These are phyloP conservation scores for Teunomyces stri DNA, from an alignment of 805 yeast species.

Conservation along the genomic window DNA sequence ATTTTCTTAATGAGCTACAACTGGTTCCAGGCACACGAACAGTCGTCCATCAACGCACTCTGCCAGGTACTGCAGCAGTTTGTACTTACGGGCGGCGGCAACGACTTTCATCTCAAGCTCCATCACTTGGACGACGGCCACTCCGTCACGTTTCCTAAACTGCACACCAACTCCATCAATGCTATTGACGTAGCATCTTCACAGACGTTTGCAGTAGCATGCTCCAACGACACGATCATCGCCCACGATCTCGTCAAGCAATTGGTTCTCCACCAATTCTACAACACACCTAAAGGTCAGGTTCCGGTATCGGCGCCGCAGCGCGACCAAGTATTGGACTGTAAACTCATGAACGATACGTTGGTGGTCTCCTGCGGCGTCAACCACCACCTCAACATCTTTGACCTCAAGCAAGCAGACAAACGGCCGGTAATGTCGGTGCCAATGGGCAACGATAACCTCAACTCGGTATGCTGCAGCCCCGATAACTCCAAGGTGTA, in stretches of 20 bases:
- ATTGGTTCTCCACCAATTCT: constrained; percentile 7
- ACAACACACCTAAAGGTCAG: constrained; percentile 3
- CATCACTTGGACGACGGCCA: constrained; percentile 8
- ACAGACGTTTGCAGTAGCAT: constrained; percentile 9
- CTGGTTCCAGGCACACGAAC: constrained; percentile 10
- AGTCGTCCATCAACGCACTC: constrained; percentile 18
- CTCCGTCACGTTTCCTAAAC: constrained; percentile 12
- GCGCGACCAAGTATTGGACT: constrained; percentile 18
- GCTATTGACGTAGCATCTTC: constrained; percentile 12
- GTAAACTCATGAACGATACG: constrained; percentile 17
- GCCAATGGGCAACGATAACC: constrained; percentile 22
- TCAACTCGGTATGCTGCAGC: constrained; percentile 18
- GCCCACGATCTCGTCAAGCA: constrained; percentile 21
- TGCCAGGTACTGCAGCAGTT: constrained; percentile 12
- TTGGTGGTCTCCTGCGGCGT: constrained; percentile 26
- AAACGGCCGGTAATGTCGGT: constrained; percentile 13
- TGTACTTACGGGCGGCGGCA: constrained; percentile 22
- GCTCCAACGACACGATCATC: constrained; percentile 15
- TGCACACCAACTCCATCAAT: constrained; percentile 17
- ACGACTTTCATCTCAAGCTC: constrained; percentile 16
- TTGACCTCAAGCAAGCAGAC: constrained; percentile 19
- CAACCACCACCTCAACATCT: constrained; percentile 20
- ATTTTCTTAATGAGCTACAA: background rate
- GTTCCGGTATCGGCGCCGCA: background rate
- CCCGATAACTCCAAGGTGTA: constrained; percentile 7